Evolutionary conservation across 1,139 yeast species (phyloP).

Genomic region (Geotrichum klebahnii): DNA sequence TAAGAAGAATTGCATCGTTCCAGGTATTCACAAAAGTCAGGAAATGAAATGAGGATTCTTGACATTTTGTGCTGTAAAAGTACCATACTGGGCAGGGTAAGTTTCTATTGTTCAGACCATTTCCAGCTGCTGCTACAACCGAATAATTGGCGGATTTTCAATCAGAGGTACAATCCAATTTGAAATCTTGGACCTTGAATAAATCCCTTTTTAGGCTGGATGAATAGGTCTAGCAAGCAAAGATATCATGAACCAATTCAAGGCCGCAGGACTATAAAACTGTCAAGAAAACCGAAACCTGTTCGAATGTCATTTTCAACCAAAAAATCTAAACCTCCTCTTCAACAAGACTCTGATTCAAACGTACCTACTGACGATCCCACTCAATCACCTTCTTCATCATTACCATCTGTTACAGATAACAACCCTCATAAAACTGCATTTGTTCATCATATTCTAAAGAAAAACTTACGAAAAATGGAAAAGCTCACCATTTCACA

Average conservation of each 20-base stretch:
- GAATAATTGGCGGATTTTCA: too few species aligned
- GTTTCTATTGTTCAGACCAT: background rate
- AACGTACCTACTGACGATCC: too few species aligned
- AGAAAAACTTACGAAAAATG: slow-evolving; percentile 7
- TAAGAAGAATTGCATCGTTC: too few species aligned
- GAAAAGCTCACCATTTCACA: background rate
- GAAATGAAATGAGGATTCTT: background rate
- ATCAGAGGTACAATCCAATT: too few species aligned
- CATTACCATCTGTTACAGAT: background rate
- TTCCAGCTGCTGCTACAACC: background rate
- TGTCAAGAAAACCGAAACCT: slow-evolving; percentile 5
- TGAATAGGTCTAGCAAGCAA: slow-evolving; percentile 10
- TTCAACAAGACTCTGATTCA: too few species aligned
- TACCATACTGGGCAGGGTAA: background rate
- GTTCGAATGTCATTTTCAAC: slow-evolving; percentile 4
- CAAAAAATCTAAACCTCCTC: background rate
- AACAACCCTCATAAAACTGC: background rate
- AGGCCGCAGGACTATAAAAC: slow-evolving; percentile 17
- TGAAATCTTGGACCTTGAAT: background rate
- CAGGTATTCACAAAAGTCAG: background rate
- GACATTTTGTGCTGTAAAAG: background rate
- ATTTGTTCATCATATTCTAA: slow-evolving; percentile 13
- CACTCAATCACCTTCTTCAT: too few species aligned
- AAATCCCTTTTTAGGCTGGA: slow-evolving; percentile 13
- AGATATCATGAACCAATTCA: background rate